These are phyloP conservation scores for Phytophthora chlamydospora DNA, from an alignment of 352 stramenopile species.

Conservation along the genomic window DNA sequence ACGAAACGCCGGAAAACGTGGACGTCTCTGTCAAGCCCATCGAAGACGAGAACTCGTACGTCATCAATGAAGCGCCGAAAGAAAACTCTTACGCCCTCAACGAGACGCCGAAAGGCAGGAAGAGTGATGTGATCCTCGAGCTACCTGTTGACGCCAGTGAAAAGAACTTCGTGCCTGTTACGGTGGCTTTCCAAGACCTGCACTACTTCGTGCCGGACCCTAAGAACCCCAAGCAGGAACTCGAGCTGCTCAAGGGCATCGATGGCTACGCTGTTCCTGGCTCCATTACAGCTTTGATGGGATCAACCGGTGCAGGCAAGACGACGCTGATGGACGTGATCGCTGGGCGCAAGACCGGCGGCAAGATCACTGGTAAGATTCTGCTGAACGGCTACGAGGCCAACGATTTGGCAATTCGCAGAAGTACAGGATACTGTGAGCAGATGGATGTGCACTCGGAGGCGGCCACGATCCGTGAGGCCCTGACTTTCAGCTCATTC, in stretches of 20 bases:
- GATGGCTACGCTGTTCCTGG: slow-evolving; percentile 21
- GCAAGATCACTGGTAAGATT: slow-evolving; percentile 26
- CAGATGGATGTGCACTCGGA: too few relatives aligned
- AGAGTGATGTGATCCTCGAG: too few relatives aligned
- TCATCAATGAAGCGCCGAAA: slow-evolving; percentile 3
- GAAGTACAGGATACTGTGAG: slow-evolving; percentile 18
- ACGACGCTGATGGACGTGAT: slow-evolving; percentile 34
- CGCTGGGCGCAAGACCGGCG: slow-evolving; percentile 23
- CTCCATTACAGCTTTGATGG: slow-evolving; percentile 22
- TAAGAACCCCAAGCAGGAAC: slow-evolving; percentile 11
- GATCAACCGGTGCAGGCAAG: slow-evolving; percentile 23
- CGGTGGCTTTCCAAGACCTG: slow-evolving; percentile 32
- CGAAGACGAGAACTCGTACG: slow-evolving; percentile 16
- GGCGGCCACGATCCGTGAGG: too few relatives aligned
- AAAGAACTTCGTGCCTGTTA: slow-evolving; percentile 27
- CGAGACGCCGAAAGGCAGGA: slow-evolving; percentile 17
- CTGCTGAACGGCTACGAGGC: slow-evolving; percentile 28
- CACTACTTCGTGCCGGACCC: slow-evolving; percentile 28
- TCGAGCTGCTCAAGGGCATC: slow-evolving; percentile 34
- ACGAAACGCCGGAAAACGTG: slow-evolving; percentile 27
- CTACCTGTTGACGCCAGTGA: slow-evolving; percentile 39
- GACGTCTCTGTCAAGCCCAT: slow-evolving; percentile 28
- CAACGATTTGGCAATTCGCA: slow-evolving; percentile 10
- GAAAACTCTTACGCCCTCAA: slow-evolving; percentile 34
- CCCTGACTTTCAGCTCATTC: too few relatives aligned